These are phyloP conservation scores for Cetraspora pellucida DNA, from an alignment of 192 early-diverging fungal genomes.

Conservation along the genomic window DNA sequence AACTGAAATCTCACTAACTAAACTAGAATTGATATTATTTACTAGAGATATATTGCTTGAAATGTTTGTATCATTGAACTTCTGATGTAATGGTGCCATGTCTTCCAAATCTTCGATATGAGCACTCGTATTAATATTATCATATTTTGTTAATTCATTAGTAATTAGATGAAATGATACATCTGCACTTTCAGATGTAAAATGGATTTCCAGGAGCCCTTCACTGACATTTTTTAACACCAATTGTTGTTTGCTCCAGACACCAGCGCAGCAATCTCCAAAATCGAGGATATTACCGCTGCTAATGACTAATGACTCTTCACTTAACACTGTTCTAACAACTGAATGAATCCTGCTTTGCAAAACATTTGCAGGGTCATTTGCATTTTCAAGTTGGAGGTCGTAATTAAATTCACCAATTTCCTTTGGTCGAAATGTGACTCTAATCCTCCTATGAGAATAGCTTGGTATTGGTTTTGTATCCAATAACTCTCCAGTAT, in stretches of 20 bases:
- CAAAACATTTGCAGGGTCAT: conserved; percentile 82
- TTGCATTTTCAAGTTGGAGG: conserved; percentile 86
- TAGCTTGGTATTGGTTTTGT: conserved; percentile 69
- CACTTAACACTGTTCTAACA: conserved; percentile 71
- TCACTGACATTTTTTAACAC: conserved; percentile 83
- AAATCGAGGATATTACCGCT: conserved; percentile 83
- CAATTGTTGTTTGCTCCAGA: conserved; percentile 79
- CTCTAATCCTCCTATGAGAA: conserved; percentile 67
- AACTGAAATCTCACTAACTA: conserved; percentile 54
- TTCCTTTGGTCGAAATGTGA: conserved; percentile 85
- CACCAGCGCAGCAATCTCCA: conserved; percentile 90
- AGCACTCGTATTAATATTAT: conserved; percentile 5
- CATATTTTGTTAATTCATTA: conserved; percentile 26
- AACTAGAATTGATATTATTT: conserved; percentile 37
- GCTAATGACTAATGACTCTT: conserved; percentile 72
- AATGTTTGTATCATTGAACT: not conserved
- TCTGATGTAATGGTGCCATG: not conserved
- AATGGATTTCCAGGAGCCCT: conserved; percentile 71
- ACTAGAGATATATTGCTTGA: not conserved
- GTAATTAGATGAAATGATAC: conserved; percentile 59
- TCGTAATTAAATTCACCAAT: conserved; percentile 92
- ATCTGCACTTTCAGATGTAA: conserved; percentile 63
- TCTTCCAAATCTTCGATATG: conserved; percentile 1
- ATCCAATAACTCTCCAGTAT: conserved; percentile 56
- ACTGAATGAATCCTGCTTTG: conserved; percentile 80